Evolutionary conservation across 306 rosid genomes (phyloP), one percentile per base, ranked within the genome.

Genomic region (Vigna mungo): DNA sequence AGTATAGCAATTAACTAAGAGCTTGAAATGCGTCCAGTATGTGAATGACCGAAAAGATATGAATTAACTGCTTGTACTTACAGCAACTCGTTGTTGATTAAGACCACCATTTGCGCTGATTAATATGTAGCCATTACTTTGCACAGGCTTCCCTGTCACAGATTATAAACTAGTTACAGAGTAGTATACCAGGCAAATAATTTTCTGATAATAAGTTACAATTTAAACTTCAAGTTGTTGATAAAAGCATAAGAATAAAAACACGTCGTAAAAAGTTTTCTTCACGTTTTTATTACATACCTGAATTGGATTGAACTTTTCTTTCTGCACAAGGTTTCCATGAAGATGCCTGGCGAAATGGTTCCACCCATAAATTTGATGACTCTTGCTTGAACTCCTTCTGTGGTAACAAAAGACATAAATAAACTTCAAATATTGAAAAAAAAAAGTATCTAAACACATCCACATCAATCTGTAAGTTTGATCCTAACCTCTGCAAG

Each of bases 31-130:
- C 36, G 18, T 71, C 54, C 53, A 41, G 56, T 0, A 59, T 52
- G n/a, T 36, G 53, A 81, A 78, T 44, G 55, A 72, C 14, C 1
- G 47, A 7, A 72, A 60, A 56, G 17, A 71, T 55, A 44, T 56
- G 53, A 49, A 63, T 44, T 23, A 81, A 69, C 25, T 75, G 63
- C 15, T 34, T 61, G 61, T 82, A 85, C 97, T 87, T 83, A 95
- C 99, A 44, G 99, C 99, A 65, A 95, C 99, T 77, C 97, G 85
- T 76, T 95, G 99, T 84, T 95, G 99, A 85, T 95, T 95, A 67
- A 95, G 99, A 61, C 99, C 99, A 3, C 99, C 99, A 81, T 92
- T 95, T 67, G 99, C 97, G 80, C 99, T 92, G 79, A 92, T 85
- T 49, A 89, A 48, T 61, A 95, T 87, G 87, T 92, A 92, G 81